Evolutionary conservation across 371 early-diverging fungal species (phyloP).

Genomic region (Dichotomocladium elegans): DNA sequence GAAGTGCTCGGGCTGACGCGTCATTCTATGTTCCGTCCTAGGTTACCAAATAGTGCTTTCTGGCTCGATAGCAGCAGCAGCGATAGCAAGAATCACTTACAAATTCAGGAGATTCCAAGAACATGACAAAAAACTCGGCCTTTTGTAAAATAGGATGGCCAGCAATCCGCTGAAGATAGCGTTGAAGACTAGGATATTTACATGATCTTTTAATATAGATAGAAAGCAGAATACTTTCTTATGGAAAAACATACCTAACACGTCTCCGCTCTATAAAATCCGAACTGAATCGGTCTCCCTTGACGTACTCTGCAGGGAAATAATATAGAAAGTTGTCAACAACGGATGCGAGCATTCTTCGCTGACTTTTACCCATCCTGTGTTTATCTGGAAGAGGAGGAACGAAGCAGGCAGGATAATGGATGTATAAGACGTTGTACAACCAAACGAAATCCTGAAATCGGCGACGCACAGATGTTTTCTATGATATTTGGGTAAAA

Average conservation of each 20-base stretch:
- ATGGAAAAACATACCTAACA: conserved; percentile 13
- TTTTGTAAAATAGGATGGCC: conserved; percentile 84
- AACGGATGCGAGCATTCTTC: no score
- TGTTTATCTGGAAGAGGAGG: conserved; percentile 94
- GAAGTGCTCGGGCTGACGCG: conserved; percentile 43
- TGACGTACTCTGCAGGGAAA: conserved; percentile 73
- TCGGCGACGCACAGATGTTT: conserved; percentile 66
- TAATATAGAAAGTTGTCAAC: no score
- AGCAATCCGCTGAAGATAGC: conserved; percentile 78
- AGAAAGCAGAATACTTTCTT: not conserved
- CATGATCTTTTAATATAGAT: not conserved
- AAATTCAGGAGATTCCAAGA: conserved; percentile 82
- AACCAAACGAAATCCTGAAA: conserved; percentile 95
- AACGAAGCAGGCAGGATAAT: conserved; percentile 79
- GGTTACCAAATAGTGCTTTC: not conserved
- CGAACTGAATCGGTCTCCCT: conserved; percentile 89
- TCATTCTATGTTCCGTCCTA: conserved; percentile 33
- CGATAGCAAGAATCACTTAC: conserved; percentile 30
- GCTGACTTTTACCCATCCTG: conserved; percentile 63
- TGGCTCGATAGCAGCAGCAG: no score
- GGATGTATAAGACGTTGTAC: conserved; percentile 64
- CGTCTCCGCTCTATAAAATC: conserved; percentile 89
- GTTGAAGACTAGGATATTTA: conserved; percentile 54
- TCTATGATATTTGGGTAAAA: no score
- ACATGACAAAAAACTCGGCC: conserved; percentile 67